Base-by-base conservation (phyloP, 495 filamentous ascomycete species). In the Penicillium odoratum region DNA sequence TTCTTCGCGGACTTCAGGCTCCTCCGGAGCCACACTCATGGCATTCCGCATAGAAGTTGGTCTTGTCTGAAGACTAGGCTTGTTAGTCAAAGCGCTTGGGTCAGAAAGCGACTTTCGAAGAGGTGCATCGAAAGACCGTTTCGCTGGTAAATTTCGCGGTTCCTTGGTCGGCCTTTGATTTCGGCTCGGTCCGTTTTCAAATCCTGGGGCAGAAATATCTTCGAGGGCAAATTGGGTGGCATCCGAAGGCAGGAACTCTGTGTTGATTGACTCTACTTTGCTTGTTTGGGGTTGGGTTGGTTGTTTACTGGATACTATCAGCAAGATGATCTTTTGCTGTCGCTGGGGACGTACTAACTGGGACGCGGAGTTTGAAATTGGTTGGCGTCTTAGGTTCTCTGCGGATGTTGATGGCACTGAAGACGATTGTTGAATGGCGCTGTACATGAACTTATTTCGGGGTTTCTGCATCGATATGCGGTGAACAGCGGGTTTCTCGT, bases 51-150 rank as follows among this genome's bases (percentile, higher is more conserved):
- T 60, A 31, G 58, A 26, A 11, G 59, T 53, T 10, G 64, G 55
- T 15, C 59, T 50, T 2, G 51, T 21, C 38, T 58, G 62, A 15
- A 63, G 30, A 16, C 59, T 51, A n/a, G 58, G 53, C 31, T 51
- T 57, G 13, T 48, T 61, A 15, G 45, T 60, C 36, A 74, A 55
- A 3, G 69, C 58, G 7, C 65, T 69, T 0, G 73, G 73, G 44
- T 75, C 74, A 7, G 74, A 78, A 7, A 67, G 48, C 10, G 73
- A 70, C 54, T 78, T 78, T 43, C 68, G 73, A 10, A 78, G 57
- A 1, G 65, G 59, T n/a, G 64, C 49, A 10, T 66, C 64, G 6
- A 58, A 29, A n/a, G 59, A 28, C 38, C 58, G 56, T 47, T 21
- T 60, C 34, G 48, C 51, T 0, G 56, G 53, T 1, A 63, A 15